Conservation (phyloP, 2,329 filamentous ascomycete species). For the Pseudocercospora musae region DNA sequence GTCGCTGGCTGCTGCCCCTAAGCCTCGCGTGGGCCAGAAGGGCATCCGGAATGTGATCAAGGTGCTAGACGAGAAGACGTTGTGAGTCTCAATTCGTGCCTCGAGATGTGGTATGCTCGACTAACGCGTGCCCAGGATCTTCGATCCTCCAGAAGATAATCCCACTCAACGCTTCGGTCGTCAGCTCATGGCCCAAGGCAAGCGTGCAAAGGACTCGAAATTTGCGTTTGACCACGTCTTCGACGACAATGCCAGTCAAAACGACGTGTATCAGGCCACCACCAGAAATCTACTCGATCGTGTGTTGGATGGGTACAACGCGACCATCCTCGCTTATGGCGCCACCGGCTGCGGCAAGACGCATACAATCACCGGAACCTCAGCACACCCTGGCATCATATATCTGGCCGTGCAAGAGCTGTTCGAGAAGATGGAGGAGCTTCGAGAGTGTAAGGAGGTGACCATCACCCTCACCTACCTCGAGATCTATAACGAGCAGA, state of each 20-base stretch:
- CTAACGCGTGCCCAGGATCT: constrained; percentile 61
- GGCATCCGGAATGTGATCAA: constrained; percentile 91
- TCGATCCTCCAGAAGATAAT: constrained; percentile 94
- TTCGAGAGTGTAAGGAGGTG: constrained; percentile 79
- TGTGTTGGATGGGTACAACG: constrained; percentile 96
- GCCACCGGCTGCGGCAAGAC: constrained; percentile 98
- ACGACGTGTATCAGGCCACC: constrained; percentile 91
- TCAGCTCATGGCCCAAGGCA: constrained; percentile 71
- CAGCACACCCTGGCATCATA: constrained; percentile 93
- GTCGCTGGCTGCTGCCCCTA: constrained; percentile 80
- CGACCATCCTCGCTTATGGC: constrained; percentile 96
- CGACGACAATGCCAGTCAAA: constrained; percentile 89
- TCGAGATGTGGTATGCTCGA: constrained; percentile 62
- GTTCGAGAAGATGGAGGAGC: constrained; percentile 90
- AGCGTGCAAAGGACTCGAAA: constrained; percentile 94
- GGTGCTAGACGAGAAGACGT: constrained; percentile 77
- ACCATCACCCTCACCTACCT: constrained; percentile 92
- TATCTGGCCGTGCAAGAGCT: constrained; percentile 99
- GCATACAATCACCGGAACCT: constrained; percentile 86
- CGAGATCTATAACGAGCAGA: constrained; percentile 99
- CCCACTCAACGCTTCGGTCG: constrained; percentile 83
- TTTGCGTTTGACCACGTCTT: constrained; percentile 97
- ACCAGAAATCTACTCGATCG: constrained; percentile 87
- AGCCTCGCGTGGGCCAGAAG: constrained; percentile 79
- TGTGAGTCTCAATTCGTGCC: not conserved